Base-by-base conservation (phyloP, 352 stramenopile genomes). In the Globisporangium perplexum region DNA sequence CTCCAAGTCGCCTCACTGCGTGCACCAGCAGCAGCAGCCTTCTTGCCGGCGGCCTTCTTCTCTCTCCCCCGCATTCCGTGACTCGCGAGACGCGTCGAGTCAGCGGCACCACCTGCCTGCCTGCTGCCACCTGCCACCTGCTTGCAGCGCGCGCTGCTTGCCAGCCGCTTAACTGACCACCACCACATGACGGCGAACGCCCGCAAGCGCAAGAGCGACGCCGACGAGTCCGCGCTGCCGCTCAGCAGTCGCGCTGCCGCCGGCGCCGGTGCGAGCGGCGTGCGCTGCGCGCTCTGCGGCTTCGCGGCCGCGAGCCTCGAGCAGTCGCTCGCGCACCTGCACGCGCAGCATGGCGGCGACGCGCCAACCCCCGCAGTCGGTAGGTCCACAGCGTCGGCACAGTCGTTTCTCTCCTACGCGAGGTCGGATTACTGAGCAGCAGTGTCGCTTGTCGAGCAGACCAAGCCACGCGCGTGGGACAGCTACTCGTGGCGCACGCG, bases 121-220 rank as follows among this genome's bases (percentile, higher is more conserved):
- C n/a, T n/a, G n/a, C n/a, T n/a, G n/a, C n/a, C n/a, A n/a, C n/a
- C n/a, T n/a, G n/a, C n/a, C 23, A 35, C 8, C 44, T 49, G 12
- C 23, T 36, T 12, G 23, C 44, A 17, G 20, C 14, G 6, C 3
- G 41, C 41, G 33, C 33, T 39, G 33, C 31, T 14, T 8, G 31
- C 33, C 33, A 39, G 33, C 33, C 33, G 33, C 33, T 39, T 39
- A 12, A 38, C 31, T 38, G 31, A 38, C 18, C 46, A 7, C 28
- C 26, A 41, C 14, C 36, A 26, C 23, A 55, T 50, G n/a, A 35
- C 38, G n/a, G 47, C 28, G 24, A 36, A 31, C 15, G 23, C 47
- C 48, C 87, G 87, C 65, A 90, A 87, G 65, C 76, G 79, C 60
- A 86, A 86, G 66, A 72, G 47, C 22, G 55, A 61, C 55, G 41